A percentile compares a stretch with the other conserved stretches of the same genome.
Evolutionary conservation across 2,329 filamentous ascomycete genomes (phyloP).

Genomic region (Curvularia sp.): DNA sequence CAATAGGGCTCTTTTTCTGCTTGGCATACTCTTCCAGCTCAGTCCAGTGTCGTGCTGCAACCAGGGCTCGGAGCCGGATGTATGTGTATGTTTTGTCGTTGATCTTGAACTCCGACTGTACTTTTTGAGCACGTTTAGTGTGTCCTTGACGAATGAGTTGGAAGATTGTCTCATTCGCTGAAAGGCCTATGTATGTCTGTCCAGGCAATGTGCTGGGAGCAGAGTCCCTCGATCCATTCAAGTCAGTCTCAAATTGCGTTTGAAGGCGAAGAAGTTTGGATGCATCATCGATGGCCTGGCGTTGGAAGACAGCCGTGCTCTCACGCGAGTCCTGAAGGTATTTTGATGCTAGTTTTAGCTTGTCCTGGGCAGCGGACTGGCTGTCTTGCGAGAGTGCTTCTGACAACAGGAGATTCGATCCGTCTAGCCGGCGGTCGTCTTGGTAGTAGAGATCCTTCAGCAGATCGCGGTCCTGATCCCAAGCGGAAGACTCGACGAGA

Average conservation of each 20-base stretch:
- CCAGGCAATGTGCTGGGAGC: constrained; percentile 17
- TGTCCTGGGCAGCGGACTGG: constrained; percentile 75
- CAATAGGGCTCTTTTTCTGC: constrained; percentile 84
- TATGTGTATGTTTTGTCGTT: constrained; percentile 91
- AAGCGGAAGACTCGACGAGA: constrained; percentile 84
- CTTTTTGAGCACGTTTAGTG: constrained; percentile 81
- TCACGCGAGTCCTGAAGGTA: constrained; percentile 86
- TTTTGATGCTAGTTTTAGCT: constrained; percentile 84
- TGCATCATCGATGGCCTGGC: constrained; percentile 79
- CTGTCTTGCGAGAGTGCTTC: constrained; percentile 81
- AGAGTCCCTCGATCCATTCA: constrained; percentile 63
- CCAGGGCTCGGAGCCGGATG: constrained; percentile 82
- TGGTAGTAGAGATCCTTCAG: constrained; percentile 98
- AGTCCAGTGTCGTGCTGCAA: constrained; percentile 88
- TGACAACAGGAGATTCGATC: constrained; percentile 82
- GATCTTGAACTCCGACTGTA: constrained; percentile 91
- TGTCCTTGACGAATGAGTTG: constrained; percentile 84
- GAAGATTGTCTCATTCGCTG: constrained; percentile 90
- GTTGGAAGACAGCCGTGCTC: constrained; percentile 70
- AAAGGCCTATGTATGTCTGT: constrained; percentile 76
- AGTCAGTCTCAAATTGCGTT: constrained; percentile 83
- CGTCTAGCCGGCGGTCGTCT: constrained; percentile 88
- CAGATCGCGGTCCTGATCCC: constrained; percentile 77
- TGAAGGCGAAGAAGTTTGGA: constrained; percentile 82
- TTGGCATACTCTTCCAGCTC: constrained; percentile 87